Conservation (phyloP, 352 stramenopile genomes). For the Phytophthora sansomeana region DNA sequence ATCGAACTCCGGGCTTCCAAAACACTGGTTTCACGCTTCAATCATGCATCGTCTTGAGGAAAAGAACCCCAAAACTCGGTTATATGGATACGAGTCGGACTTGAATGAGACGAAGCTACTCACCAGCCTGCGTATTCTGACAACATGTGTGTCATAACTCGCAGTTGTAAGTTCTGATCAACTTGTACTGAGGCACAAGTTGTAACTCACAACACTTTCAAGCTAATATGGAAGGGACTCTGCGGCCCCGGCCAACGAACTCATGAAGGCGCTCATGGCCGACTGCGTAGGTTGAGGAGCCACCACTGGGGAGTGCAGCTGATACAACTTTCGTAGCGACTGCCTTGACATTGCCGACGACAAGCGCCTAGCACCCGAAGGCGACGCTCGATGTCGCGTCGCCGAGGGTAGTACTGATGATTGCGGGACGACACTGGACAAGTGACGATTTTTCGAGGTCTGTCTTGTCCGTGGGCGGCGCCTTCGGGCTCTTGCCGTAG, state of each 20-base stretch:
- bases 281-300: slow-evolving; percentile 10
- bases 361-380: not conserved
- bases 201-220: not conserved
- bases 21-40: too few relatives aligned
- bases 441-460: slow-evolving; percentile 13
- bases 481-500: slow-evolving; percentile 5
- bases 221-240: slow-evolving; percentile 8
- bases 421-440: slow-evolving; percentile 21
- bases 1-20: too few relatives aligned
- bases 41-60: too few relatives aligned
- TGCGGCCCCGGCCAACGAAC: slow-evolving; percentile 1
- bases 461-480: slow-evolving; percentile 4
- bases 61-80: too few relatives aligned
- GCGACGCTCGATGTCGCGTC: slow-evolving; percentile 3
- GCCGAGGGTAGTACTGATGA: slow-evolving; percentile 3
- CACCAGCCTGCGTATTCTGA: too few relatives aligned
- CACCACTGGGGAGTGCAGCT: slow-evolving; percentile 12
- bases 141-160: too few relatives aligned
- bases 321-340: slow-evolving; percentile 14
- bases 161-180: too few relatives aligned
- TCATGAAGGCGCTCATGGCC: slow-evolving; percentile 9
- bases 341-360: slow-evolving; percentile 15
- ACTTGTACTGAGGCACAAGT: too few relatives aligned
- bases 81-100: too few relatives aligned
- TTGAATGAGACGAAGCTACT: too few relatives aligned